Evolutionary conservation across 345 rosid genomes (phyloP).

Genomic region (Stellera chamaejasme): DNA sequence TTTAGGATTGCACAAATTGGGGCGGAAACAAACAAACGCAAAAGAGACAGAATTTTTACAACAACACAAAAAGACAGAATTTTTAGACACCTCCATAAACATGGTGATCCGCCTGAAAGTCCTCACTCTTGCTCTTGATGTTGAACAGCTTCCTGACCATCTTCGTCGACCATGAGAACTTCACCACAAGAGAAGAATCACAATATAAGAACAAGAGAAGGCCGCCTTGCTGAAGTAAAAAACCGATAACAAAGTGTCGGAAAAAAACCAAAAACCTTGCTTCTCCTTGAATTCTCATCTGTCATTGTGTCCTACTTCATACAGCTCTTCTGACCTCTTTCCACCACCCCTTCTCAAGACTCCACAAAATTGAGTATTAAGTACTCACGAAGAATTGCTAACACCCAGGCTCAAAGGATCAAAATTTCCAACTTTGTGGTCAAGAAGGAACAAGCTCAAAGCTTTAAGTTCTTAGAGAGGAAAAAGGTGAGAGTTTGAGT

Average conservation of each 20-base stretch:
- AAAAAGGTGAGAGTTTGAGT: not conserved
- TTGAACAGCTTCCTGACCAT: conserved; percentile 91
- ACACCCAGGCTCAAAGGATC: too few species aligned
- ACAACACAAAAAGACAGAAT: conserved; percentile 13
- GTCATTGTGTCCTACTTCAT: conserved; percentile 60
- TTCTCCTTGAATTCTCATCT: conserved; percentile 75
- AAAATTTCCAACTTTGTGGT: conserved; percentile 1
- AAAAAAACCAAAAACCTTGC: conserved; percentile 53
- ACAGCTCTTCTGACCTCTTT: conserved; percentile 19
- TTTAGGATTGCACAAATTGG: not conserved
- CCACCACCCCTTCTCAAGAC: conserved; percentile 11
- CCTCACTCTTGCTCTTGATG: conserved; percentile 82
- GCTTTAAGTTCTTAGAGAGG: not conserved
- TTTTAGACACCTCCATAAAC: conserved; percentile 43
- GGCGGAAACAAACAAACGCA: not conserved
- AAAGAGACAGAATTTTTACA: conserved; percentile 8
- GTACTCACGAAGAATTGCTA: too few species aligned
- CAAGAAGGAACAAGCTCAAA: conserved; percentile 8
- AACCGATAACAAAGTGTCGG: not conserved
- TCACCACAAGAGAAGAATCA: conserved; percentile 19
- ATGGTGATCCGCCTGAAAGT: conserved; percentile 77
- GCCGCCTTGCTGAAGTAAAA: conserved; percentile 7
- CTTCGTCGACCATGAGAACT: conserved; percentile 96
- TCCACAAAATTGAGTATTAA: not conserved
- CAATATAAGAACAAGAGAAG: conserved; percentile 1